Evolutionary conservation across 768 basidiomycete genomes (phyloP).

Genomic region (Lactarius akahatsu): DNA sequence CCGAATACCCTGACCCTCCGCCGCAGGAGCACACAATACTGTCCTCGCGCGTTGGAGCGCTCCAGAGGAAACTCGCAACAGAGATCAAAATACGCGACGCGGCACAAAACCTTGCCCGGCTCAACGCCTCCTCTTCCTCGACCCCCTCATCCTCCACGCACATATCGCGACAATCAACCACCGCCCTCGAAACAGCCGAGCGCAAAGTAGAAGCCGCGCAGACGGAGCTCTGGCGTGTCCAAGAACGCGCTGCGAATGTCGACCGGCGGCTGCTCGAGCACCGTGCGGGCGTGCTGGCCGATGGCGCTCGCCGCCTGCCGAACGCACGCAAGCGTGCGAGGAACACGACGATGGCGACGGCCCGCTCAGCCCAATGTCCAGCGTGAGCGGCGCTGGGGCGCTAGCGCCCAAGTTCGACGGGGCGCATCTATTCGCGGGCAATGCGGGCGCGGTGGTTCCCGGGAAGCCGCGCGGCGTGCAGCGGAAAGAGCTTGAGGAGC

Average conservation of each 20-base stretch:
- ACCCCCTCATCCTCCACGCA: slow-evolving; percentile 41
- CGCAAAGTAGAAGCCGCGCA: slow-evolving; percentile 68
- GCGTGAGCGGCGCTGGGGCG: slow-evolving; percentile 43
- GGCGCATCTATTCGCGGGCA: slow-evolving; percentile 82
- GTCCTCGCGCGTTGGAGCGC: slow-evolving; percentile 59
- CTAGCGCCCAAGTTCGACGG: slow-evolving; percentile 70
- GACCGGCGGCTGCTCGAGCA: slow-evolving; percentile 71
- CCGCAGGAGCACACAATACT: slow-evolving; percentile 73
- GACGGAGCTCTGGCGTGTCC: slow-evolving; percentile 67
- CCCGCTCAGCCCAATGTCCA: slow-evolving; percentile 33
- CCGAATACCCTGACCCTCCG: slow-evolving; percentile 23
- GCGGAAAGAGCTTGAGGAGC: slow-evolving; percentile 46
- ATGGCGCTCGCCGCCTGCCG: slow-evolving; percentile 46
- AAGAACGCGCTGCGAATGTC: slow-evolving; percentile 63
- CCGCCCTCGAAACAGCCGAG: slow-evolving; percentile 73
- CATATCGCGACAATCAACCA: slow-evolving; percentile 61
- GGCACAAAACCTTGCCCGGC: slow-evolving; percentile 67
- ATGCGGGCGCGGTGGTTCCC: slow-evolving; percentile 65
- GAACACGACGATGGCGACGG: slow-evolving; percentile 50
- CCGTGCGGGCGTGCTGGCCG: slow-evolving; percentile 77
- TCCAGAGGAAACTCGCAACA: slow-evolving; percentile 70
- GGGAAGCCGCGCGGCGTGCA: slow-evolving; percentile 38
- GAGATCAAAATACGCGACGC: slow-evolving; percentile 91
- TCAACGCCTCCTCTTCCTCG: slow-evolving; percentile 49
- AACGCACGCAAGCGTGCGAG: slow-evolving; percentile 42